Evolutionary conservation across 768 basidiomycete genomes (phyloP).

Genomic region (Boletus fagicola): DNA sequence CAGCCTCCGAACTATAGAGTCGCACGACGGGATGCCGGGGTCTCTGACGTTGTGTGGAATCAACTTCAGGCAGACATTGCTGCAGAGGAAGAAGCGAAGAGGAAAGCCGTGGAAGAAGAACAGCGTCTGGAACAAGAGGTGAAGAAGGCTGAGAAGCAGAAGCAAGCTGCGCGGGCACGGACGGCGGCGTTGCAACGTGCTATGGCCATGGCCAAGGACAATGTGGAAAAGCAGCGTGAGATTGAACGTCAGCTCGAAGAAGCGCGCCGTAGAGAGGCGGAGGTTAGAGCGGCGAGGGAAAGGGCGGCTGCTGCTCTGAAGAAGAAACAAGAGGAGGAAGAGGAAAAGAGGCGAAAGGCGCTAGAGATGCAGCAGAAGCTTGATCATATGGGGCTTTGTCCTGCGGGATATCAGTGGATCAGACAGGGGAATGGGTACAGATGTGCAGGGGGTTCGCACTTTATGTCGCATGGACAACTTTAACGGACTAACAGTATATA

Average conservation of each 20-base stretch:
- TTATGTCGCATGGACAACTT: constrained; percentile 22
- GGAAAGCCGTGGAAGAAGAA: constrained; percentile 20
- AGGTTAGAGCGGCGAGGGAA: constrained; percentile 26
- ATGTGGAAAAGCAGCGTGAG: constrained; percentile 22
- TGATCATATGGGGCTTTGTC: constrained; percentile 49
- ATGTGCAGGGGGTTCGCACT: constrained; percentile 49
- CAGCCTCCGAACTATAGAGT: constrained; percentile 8
- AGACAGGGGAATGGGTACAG: constrained; percentile 41
- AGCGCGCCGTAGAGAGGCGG: constrained; percentile 30
- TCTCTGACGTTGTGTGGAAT: constrained; percentile 52
- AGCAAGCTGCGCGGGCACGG: constrained; percentile 12
- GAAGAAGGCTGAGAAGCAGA: constrained; percentile 9
- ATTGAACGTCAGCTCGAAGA: constrained; percentile 29
- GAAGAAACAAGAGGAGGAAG: constrained; percentile 41
- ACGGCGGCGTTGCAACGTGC: constrained; percentile 17
- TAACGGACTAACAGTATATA: neutral
- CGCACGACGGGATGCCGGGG: constrained; percentile 47
- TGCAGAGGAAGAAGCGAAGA: constrained; percentile 21
- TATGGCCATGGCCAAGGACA: constrained; percentile 19
- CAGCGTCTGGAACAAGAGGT: constrained; percentile 20
- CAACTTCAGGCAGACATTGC: constrained; percentile 44
- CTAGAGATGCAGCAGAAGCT: constrained; percentile 43
- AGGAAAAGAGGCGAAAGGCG: constrained; percentile 24
- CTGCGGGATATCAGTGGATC: constrained; percentile 45
- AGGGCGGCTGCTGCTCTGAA: constrained; percentile 29